A percentile compares a stretch with the other conserved stretches of the same genome.
Evolutionary conservation across 768 basidiomycete species (phyloP).

Genomic region (Amanita rubescens): DNA sequence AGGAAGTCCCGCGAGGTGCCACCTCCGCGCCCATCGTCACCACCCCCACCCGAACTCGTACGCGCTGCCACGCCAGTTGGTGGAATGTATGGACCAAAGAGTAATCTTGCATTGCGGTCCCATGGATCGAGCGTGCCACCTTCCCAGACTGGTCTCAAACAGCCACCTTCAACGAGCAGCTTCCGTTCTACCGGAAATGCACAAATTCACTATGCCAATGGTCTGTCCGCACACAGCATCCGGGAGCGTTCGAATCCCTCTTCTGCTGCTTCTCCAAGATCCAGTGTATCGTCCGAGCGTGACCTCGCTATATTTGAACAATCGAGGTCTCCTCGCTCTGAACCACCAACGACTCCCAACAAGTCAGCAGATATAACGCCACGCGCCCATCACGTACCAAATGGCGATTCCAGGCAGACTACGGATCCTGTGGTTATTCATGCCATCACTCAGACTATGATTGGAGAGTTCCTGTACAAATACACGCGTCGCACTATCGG

Average conservation of each 20-base stretch:
- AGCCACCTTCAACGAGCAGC: slow-evolving; percentile 73
- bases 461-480: slow-evolving; percentile 97
- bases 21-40: slow-evolving; percentile 86
- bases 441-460: slow-evolving; percentile 99
- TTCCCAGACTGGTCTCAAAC: slow-evolving; percentile 54
- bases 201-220: slow-evolving; percentile 33
- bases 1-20: slow-evolving; percentile 53
- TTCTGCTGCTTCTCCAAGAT: slow-evolving; percentile 63
- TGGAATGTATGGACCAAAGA: slow-evolving; percentile 52
- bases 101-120: slow-evolving; percentile 49
- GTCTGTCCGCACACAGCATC: slow-evolving; percentile 41
- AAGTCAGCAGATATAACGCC: slow-evolving; percentile 38
- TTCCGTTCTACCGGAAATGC: slow-evolving; percentile 71
- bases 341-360: slow-evolving; percentile 37
- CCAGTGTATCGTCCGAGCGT: slow-evolving; percentile 78
- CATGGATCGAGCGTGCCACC: slow-evolving; percentile 68
- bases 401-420: slow-evolving; percentile 24
- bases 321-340: slow-evolving; percentile 5
- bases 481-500: slow-evolving; percentile 88
- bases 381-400: slow-evolving; percentile 24
- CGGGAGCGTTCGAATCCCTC: slow-evolving; percentile 61
- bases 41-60: slow-evolving; percentile 88
- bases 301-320: slow-evolving; percentile 30
- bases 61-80: slow-evolving; percentile 75
- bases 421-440: slow-evolving; percentile 92